phyloP scores from a whole-genome alignment of 257 asterid species.

The Nicotiana paniculata region DNA sequence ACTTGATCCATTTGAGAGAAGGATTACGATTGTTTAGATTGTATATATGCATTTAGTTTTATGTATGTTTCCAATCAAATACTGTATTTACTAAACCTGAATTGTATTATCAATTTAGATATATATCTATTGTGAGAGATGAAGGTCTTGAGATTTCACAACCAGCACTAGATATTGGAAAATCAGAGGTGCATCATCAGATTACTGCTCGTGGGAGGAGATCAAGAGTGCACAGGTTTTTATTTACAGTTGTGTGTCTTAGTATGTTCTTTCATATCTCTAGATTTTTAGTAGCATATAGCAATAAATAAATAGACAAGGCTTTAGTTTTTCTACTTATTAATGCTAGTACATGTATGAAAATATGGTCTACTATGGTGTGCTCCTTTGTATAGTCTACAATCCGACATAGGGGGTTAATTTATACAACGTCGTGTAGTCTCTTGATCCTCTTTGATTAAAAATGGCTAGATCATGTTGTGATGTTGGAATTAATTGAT shows the following conservation, averaged over 20 bases:
- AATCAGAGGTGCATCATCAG: constrained; percentile 87
- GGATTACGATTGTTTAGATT: not conserved
- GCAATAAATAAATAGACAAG: not conserved
- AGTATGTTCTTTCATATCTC: not conserved
- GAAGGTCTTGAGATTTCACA: constrained; percentile 90
- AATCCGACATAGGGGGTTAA: not conserved
- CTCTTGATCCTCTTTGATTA: not conserved
- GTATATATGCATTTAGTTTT: not conserved
- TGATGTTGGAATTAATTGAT: not conserved
- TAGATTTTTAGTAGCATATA: not conserved
- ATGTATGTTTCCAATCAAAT: not conserved
- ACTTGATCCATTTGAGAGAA: not conserved
- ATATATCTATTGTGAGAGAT: constrained; percentile 55
- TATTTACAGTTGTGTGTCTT: not conserved
- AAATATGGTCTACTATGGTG: not conserved
- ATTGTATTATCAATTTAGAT: constrained; percentile 27
- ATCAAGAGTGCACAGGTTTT: constrained; percentile 60
- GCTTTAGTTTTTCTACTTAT: not conserved
- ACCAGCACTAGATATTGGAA: constrained; percentile 58
- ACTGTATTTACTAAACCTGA: not conserved
- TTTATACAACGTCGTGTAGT: not conserved
- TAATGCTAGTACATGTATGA: not conserved
- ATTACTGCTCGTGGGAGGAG: constrained; percentile 66
- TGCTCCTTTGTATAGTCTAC: not conserved
- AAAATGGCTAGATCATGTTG: not conserved